Conservation (phyloP, 2,329 filamentous ascomycete genomes). For the Diaporthe batatas region DNA sequence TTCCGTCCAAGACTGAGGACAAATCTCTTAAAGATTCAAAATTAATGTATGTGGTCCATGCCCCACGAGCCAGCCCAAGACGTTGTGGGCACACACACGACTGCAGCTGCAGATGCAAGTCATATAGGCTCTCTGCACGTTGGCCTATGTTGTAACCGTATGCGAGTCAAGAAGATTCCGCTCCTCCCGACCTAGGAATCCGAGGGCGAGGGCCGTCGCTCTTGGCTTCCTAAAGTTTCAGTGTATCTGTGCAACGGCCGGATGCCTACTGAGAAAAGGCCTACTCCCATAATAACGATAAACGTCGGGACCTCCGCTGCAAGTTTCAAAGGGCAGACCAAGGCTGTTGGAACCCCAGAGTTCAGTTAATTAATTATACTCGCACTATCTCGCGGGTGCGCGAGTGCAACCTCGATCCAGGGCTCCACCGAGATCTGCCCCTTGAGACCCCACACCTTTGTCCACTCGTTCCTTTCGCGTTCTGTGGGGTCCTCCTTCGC, state of each 20-base stretch:
- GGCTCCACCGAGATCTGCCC: conserved; percentile 24
- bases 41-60: not conserved
- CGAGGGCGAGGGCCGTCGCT: no score
- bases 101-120: no score
- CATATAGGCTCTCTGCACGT: not conserved
- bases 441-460: conserved; percentile 6
- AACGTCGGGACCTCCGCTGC: not conserved
- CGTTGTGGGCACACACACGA: not conserved
- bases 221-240: not conserved
- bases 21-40: not conserved
- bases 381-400: not conserved
- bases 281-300: no score
- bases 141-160: not conserved
- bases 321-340: not conserved
- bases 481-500: conserved; percentile 11
- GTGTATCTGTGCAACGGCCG: not conserved
- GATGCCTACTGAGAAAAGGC: not conserved
- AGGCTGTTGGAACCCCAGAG: conserved; percentile 1
- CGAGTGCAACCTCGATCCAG: conserved; percentile 31
- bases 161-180: conserved; percentile 23
- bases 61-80: not conserved
- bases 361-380: not conserved
- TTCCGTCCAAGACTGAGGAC: no score
- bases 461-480: not conserved
- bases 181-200: not conserved